phyloP scores from a whole-genome alignment of 805 yeast species.

The Kuraishia floccosa region DNA sequence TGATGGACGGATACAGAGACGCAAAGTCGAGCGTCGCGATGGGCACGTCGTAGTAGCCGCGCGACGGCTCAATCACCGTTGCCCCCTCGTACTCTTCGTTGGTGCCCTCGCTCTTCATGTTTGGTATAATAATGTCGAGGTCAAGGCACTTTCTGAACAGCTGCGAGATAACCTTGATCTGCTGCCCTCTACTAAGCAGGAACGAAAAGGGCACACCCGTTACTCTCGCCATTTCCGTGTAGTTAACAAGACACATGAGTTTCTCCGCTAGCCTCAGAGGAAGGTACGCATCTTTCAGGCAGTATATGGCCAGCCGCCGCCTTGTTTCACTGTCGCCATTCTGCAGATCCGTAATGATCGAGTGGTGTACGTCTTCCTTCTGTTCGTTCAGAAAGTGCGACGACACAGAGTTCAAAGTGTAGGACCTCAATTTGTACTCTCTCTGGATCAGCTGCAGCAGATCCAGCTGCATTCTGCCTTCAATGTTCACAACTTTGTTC shows the following conservation, averaged over 20 bases:
- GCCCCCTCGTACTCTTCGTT: slow-evolving; percentile 98
- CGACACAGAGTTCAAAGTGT: slow-evolving; percentile 90
- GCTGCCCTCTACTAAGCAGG: slow-evolving; percentile 87
- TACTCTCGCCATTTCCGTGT: slow-evolving; percentile 99
- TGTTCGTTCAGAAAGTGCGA: slow-evolving; percentile 92
- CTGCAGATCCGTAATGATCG: slow-evolving; percentile 89
- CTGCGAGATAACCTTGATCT: slow-evolving; percentile 94
- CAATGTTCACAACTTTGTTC: slow-evolving; percentile 82
- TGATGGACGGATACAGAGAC: slow-evolving; percentile 92
- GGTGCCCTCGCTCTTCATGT: slow-evolving; percentile 70
- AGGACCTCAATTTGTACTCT: slow-evolving; percentile 89
- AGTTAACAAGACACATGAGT: slow-evolving; percentile 91
- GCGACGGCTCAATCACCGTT: slow-evolving; percentile 90
- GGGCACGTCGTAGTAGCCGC: slow-evolving; percentile 96
- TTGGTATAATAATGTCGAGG: slow-evolving; percentile 83
- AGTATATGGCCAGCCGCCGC: slow-evolving; percentile 90
- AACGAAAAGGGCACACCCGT: slow-evolving; percentile 97
- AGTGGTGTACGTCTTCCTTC: slow-evolving; percentile 96
- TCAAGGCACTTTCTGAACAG: slow-evolving; percentile 85
- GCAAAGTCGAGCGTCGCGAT: slow-evolving; percentile 97
- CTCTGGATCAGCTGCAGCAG: slow-evolving; percentile 86
- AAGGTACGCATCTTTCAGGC: slow-evolving; percentile 90
- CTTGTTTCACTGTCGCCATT: slow-evolving; percentile 89
- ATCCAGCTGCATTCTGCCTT: slow-evolving; percentile 94
- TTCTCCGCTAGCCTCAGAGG: slow-evolving; percentile 85